Conservation (phyloP, 2,329 filamentous ascomycete species). For the Cladosporium sp. region DNA sequence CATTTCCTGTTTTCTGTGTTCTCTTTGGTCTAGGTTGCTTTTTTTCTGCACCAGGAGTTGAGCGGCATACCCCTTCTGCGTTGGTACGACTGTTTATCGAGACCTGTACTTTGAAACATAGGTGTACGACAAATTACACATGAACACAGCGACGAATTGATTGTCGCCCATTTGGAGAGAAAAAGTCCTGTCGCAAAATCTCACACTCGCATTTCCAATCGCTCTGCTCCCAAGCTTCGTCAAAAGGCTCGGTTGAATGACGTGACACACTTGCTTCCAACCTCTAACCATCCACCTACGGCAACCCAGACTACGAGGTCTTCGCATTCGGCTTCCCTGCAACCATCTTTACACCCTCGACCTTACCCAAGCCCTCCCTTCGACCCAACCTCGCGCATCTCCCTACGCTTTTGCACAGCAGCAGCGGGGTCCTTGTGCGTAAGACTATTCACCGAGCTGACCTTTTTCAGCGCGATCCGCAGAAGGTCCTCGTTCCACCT, state of each 20-base stretch:
- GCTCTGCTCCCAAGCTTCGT: background rate
- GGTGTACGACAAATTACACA: no score
- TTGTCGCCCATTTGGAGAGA: no score
- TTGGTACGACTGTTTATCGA: background rate
- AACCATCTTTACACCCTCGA: background rate
- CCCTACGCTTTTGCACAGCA: background rate
- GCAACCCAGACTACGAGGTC: no score
- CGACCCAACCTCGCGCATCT: background rate
- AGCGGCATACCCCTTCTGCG: slow-evolving; percentile 9
- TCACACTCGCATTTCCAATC: no score
- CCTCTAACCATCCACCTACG: no score
- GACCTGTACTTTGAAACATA: background rate
- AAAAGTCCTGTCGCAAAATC: no score
- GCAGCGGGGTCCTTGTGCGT: slow-evolving; percentile 19
- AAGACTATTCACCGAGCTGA: slow-evolving; percentile 16
- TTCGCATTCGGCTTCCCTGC: no score
- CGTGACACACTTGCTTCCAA: no score
- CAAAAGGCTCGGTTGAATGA: background rate
- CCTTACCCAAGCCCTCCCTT: background rate
- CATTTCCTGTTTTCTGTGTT: background rate
- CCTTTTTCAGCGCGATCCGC: slow-evolving; percentile 12
- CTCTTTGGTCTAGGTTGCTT: background rate
- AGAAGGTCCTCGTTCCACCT: slow-evolving; percentile 16
- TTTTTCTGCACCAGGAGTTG: background rate
- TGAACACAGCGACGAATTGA: no score